Evolutionary conservation across 306 rosid species (phyloP), one percentile per base, ranked within the genome.

Genomic region (Leucaena leucocephala): DNA sequence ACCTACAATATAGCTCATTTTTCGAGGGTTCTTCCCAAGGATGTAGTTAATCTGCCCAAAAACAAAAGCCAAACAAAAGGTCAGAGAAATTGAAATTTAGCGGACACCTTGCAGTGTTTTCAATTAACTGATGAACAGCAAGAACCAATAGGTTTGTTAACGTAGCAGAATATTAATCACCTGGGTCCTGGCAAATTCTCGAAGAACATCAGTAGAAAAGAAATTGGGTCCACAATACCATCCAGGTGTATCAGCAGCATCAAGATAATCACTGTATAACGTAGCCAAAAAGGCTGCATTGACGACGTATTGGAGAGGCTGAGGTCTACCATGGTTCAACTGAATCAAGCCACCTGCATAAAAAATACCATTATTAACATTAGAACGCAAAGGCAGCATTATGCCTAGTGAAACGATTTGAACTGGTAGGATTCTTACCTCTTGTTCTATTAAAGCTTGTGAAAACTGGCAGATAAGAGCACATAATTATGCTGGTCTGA

Each of bases 171-270:
- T 61, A 44, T 34, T 65, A 77, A 75, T 59, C 42, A 90, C 97
- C 93, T 92, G 97, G 42, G 91, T 87, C 76, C 78, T 86, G 2
- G 97, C 95, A 76, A 92, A 92, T 2, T 92, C 81, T 14, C 97
- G 97, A 80, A 92, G 84, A 42, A 87, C 89, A 19, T 88, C 87
- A 59, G 87, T 86, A 49, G 94, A 88, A 79, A 83, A 92, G 85
- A 92, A 92, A 81, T 90, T 89, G 74, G 96, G 93, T 72, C 96
- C 96, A 78, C 96, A 92, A 62, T 92, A 89, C 97, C 96, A 89
- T 58, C 95, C 97, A 59, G 97, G 97, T 17, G 95, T 90, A 86
- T 92, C 97, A 17, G 95, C 93, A 38, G 97, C 93, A 8, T 89
- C 96, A 50, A 92, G 90, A 82, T 92, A 92, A 85, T 92, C 97